Conservation (phyloP, 768 basidiomycete genomes). For the Mycena vitilis region DNA sequence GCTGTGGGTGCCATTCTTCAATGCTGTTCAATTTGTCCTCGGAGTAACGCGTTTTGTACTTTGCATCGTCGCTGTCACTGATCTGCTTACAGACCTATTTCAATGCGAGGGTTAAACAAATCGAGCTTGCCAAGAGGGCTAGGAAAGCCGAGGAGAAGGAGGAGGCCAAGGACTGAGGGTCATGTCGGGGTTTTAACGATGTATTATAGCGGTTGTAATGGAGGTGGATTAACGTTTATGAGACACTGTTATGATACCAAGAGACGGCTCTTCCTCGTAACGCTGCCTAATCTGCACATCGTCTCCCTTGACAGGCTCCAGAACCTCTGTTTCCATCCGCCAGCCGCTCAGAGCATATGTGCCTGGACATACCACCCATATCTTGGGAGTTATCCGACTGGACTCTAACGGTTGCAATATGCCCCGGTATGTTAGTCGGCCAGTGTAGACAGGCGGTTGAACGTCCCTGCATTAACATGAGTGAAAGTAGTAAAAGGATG, state of each 20-base stretch:
- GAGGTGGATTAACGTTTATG: constrained; percentile 9
- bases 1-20: constrained; percentile 94
- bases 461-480: constrained; percentile 47
- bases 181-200: constrained; percentile 12
- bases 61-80: constrained; percentile 6
- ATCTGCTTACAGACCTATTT: constrained; percentile 64
- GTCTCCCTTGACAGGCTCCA: constrained; percentile 42
- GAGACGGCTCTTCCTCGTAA: constrained; percentile 50
- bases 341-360: constrained; percentile 75
- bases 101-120: constrained; percentile 77
- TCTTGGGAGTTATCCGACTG: constrained; percentile 55
- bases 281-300: constrained; percentile 44
- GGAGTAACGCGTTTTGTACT: constrained; percentile 63
- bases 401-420: constrained; percentile 62
- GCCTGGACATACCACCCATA: constrained; percentile 75
- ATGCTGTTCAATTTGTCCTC: constrained; percentile 76
- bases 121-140: constrained; percentile 62
- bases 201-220: constrained; percentile 8
- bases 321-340: constrained; percentile 76
- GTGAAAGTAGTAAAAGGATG: neutral
- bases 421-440: constrained; percentile 76
- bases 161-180: constrained; percentile 24
- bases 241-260: constrained; percentile 28
- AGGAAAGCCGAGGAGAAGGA: constrained; percentile 45
- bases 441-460: constrained; percentile 68